phyloP scores from a whole-genome alignment of 75 land plant genomes.

The Isoetes taiwanensis region DNA sequence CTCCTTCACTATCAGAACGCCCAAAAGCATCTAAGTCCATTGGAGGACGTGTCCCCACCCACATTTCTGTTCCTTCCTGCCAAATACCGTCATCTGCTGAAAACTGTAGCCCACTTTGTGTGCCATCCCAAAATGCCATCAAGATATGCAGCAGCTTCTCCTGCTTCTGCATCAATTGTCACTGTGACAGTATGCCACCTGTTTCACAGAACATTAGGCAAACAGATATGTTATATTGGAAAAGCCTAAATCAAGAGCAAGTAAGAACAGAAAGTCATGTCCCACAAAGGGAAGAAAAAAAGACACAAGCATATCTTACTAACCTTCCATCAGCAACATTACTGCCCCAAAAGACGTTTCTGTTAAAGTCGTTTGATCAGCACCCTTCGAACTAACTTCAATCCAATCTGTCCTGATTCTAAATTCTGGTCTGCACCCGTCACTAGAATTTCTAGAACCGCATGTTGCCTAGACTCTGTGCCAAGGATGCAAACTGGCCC shows the following conservation, averaged over 20 bases:
- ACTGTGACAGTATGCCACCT: slow-evolving; percentile 98
- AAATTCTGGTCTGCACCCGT: slow-evolving; percentile 96
- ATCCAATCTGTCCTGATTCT: slow-evolving; percentile 97
- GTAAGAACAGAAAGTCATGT: not conserved
- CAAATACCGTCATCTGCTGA: slow-evolving; percentile 48
- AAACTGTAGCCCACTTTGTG: slow-evolving; percentile 57
- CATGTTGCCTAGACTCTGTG: slow-evolving; percentile 55
- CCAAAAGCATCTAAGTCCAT: slow-evolving; percentile 97
- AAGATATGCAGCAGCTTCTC: slow-evolving; percentile 77
- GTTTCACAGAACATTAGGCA: not conserved
- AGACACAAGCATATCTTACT: slow-evolving; percentile 10
- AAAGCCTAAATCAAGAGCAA: not conserved
- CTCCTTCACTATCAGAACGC: slow-evolving; percentile 97
- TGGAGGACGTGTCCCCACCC: slow-evolving; percentile 87
- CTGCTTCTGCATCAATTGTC: slow-evolving; percentile 80
- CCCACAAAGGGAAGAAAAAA: not conserved
- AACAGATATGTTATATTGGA: not conserved
- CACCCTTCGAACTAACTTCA: slow-evolving; percentile 80
- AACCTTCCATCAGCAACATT: slow-evolving; percentile 98
- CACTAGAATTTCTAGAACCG: slow-evolving; percentile 81
- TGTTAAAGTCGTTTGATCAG: slow-evolving; percentile 70
- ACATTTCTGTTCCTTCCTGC: slow-evolving; percentile 80
- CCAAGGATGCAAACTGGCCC: slow-evolving; percentile 98
- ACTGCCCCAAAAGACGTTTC: slow-evolving; percentile 71
- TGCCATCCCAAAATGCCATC: slow-evolving; percentile 83